Base-by-base conservation (phyloP, 2,329 filamentous ascomycete genomes). In the Cladophialophora yegresii region DNA sequence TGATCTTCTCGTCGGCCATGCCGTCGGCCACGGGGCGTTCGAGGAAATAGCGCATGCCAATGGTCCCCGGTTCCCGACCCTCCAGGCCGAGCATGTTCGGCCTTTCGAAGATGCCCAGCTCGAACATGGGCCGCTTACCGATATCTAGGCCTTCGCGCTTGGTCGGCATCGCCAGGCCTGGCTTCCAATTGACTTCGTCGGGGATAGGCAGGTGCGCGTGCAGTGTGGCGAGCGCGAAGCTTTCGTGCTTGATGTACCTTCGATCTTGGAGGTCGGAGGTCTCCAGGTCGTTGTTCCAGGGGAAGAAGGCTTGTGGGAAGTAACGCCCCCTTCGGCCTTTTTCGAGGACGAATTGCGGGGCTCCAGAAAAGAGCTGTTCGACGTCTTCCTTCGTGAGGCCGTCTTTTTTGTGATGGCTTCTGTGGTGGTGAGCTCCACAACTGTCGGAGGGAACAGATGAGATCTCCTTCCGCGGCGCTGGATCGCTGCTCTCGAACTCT, bases 81-180 rank as follows among this genome's bases (percentile, higher is more conserved):
- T 78, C 77, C 13, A 76, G 73, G 20, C 75, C 76, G 3, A 81
- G 73, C 81, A 83, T 82, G 62, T 80, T 82, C 0, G 81, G 81
- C 1, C 81, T 73, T 68, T 83, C 80, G 56, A 78, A 80, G 12
- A 80, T 74, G 1, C 78, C 78, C 2, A 80, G 67, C 49, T 80
- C 78, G 61, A 80, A 80, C 1, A 76, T 75, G 3, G 78, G 75
- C 58, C 76, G 71, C 66, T 73, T 79, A 12, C 68, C 66, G 2
- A 71, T 71, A 36, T 70, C 71, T 3, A 67, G 56, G 33, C 62
- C 61, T 36, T 61, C 58, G 28, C 62, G 64, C 56, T 64, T 61
- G 8, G 60, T 33, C 6, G 61, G 59, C 7, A 55, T 20, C 32
- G 33, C 53, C 60, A 63, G 62, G 8, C 65, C 63, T 7, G 65